Evolutionary conservation across 176 grass and related monocot genomes (phyloP).

Genomic region (Zoysia japonica): DNA sequence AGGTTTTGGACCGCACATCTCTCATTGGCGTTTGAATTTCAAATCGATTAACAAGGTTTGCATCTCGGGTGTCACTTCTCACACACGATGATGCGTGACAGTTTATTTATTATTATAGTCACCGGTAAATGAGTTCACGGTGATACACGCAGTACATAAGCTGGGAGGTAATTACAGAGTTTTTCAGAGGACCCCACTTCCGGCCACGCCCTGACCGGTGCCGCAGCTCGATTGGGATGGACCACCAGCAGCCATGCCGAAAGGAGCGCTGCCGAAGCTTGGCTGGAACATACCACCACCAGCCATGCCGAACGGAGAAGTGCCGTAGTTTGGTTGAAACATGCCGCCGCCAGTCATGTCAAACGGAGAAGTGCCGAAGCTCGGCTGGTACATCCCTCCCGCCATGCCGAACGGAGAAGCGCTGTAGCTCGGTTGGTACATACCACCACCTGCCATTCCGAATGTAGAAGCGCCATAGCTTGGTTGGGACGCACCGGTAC

Average conservation of each 20-base stretch:
- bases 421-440: not conserved
- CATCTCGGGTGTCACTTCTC: not conserved
- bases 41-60: not conserved
- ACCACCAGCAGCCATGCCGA: not conserved
- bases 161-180: not conserved
- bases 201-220: not conserved
- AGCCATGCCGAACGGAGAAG: not conserved
- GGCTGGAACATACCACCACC: not conserved
- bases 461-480: too few relatives aligned
- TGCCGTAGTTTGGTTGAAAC: not conserved
- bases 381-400: not conserved
- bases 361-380: not conserved
- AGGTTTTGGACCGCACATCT: not conserved
- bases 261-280: not conserved
- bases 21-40: not conserved
- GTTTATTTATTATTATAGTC: not conserved
- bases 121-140: not conserved
- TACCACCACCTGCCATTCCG: too few relatives aligned
- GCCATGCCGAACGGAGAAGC: not conserved
- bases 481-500: not conserved
- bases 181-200: not conserved
- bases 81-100: not conserved
- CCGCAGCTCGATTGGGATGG: not conserved
- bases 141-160: not conserved
- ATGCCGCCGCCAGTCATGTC: not conserved